A percentile compares a stretch with the other conserved stretches of the same genome.
phyloP scores from a whole-genome alignment of 805 yeast species.

The Starmera dryadoides region DNA sequence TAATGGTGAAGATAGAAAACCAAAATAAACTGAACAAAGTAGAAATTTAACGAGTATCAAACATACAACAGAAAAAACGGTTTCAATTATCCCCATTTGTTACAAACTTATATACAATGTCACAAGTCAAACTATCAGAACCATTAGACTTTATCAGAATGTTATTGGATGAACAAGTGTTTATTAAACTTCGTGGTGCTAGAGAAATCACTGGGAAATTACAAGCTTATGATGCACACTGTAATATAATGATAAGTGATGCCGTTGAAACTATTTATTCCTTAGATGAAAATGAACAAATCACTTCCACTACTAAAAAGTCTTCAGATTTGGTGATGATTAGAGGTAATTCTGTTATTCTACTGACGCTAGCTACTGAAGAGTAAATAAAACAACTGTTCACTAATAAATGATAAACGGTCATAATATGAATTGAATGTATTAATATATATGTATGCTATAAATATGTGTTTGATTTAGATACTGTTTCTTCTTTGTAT shows the following conservation, averaged over 20 bases:
- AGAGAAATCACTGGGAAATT: slow-evolving; percentile 85
- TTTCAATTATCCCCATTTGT: neutral
- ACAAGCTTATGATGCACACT: slow-evolving; percentile 93
- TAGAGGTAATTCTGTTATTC: slow-evolving; percentile 95
- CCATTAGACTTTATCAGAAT: slow-evolving; percentile 89
- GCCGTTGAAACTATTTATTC: slow-evolving; percentile 77
- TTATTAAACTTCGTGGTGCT: slow-evolving; percentile 88
- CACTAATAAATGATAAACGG: no score
- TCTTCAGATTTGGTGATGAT: slow-evolving; percentile 83
- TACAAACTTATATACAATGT: no score
- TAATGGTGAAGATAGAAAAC: no score
- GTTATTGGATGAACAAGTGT: slow-evolving; percentile 79
- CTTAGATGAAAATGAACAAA: slow-evolving; percentile 41
- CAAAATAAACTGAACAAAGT: no score
- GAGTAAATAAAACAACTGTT: slow-evolving; percentile 8
- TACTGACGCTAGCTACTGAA: slow-evolving; percentile 49
- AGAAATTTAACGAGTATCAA: neutral
- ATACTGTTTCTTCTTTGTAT: slow-evolving; percentile 59
- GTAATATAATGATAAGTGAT: slow-evolving; percentile 91
- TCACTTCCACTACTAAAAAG: slow-evolving; percentile 39
- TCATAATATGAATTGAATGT: no score
- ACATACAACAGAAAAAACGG: neutral
- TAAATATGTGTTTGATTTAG: slow-evolving; percentile 19
- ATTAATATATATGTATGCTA: no score
- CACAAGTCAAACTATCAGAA: slow-evolving; percentile 32